Evolutionary conservation across 257 asterid genomes (phyloP).

Genomic region (Gentiana dahurica): DNA sequence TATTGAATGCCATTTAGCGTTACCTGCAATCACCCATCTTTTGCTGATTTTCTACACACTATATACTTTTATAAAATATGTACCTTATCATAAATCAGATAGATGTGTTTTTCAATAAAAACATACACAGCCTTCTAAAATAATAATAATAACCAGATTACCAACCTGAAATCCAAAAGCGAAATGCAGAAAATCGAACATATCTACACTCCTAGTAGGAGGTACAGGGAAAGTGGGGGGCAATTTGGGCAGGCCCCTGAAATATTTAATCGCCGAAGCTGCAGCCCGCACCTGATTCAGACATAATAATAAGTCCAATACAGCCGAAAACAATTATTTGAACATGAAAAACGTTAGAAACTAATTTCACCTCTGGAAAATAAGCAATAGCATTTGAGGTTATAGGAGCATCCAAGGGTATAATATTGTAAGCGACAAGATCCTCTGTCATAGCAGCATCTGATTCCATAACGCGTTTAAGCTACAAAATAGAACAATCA

Average conservation of each 20-base stretch:
- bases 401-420: slow-evolving; percentile 82
- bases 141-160: not conserved
- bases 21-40: too few species aligned
- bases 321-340: not conserved
- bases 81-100: too few species aligned
- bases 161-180: slow-evolving; percentile 92
- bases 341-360: slow-evolving; percentile 7
- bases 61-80: too few species aligned
- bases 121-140: not conserved
- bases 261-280: slow-evolving; percentile 62
- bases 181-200: slow-evolving; percentile 71
- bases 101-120: too few species aligned
- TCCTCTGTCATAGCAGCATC: slow-evolving; percentile 99
- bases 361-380: slow-evolving; percentile 62
- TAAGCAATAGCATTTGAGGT: slow-evolving; percentile 58
- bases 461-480: slow-evolving; percentile 84
- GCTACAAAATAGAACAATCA: slow-evolving; percentile 36
- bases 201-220: slow-evolving; percentile 58
- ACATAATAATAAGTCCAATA: slow-evolving; percentile 14
- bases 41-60: too few species aligned
- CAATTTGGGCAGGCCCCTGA: slow-evolving; percentile 72
- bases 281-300: slow-evolving; percentile 71
- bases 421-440: slow-evolving; percentile 72
- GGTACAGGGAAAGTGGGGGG: slow-evolving; percentile 61
- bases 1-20: too few species aligned